Percentiles rank a stretch among this genome's conserved stretches.
Conservation (phyloP, 345 rosid species). For the Eucalyptus caleyi region DNA sequence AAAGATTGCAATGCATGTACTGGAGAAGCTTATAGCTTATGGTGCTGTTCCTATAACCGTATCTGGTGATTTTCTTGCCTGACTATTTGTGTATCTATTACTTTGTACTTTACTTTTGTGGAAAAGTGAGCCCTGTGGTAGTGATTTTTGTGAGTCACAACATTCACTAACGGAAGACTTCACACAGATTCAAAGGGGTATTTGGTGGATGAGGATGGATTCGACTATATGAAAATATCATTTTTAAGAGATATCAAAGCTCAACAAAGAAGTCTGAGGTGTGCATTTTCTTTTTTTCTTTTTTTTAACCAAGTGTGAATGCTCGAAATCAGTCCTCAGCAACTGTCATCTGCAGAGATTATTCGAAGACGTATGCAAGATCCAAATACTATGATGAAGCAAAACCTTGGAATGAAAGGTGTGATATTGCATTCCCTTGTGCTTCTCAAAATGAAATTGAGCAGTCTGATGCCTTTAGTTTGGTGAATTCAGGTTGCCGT, state of each 20-base stretch:
- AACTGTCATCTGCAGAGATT: conserved; percentile 53
- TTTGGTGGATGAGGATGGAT: conserved; percentile 96
- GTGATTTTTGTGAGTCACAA: neutral
- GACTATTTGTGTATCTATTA: neutral
- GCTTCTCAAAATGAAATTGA: conserved; percentile 94
- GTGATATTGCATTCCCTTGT: conserved; percentile 94
- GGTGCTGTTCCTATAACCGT: conserved; percentile 90
- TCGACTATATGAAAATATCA: conserved; percentile 91
- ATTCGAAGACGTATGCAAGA: conserved; percentile 96
- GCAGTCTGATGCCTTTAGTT: conserved; percentile 87
- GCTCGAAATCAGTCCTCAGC: neutral
- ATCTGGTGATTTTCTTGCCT: conserved; percentile 39
- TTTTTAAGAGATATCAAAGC: conserved; percentile 93
- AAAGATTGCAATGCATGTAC: conserved; percentile 97
- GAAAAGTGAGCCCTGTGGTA: neutral
- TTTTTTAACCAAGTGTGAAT: neutral
- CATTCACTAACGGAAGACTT: conserved; percentile 2
- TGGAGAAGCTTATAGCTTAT: conserved; percentile 93
- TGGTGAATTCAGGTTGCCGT: conserved; percentile 85
- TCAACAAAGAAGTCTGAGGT: conserved; percentile 97
- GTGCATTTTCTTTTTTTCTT: neutral
- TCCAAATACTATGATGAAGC: conserved; percentile 93
- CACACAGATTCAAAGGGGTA: conserved; percentile 86
- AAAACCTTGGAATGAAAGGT: conserved; percentile 95
- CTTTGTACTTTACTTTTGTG: neutral